Percentiles rank a stretch among this genome's conserved stretches.
These are phyloP conservation scores for Mycosphaerelloides madeirae DNA, from an alignment of 2,329 filamentous ascomycete species.

Conservation along the genomic window DNA sequence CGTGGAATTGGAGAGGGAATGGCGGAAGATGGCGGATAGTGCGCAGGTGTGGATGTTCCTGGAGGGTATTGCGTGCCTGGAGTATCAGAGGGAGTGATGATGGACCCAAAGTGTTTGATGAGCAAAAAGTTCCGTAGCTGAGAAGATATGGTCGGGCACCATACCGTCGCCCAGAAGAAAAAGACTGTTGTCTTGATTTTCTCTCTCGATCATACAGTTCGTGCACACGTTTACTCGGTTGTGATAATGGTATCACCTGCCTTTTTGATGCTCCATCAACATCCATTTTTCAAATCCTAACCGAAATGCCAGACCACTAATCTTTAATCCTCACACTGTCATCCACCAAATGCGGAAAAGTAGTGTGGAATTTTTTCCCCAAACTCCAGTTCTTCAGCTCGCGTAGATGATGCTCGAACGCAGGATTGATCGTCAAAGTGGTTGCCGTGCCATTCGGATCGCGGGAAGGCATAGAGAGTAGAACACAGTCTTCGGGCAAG, in stretches of 20 bases:
- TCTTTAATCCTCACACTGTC: conserved; percentile 26
- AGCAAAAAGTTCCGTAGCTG: no score
- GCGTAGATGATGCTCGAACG: conserved; percentile 75
- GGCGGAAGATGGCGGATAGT: conserved; percentile 32
- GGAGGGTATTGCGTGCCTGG: conserved; percentile 36
- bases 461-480: no score
- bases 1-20: conserved; percentile 26
- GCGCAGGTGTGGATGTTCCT: conserved; percentile 38
- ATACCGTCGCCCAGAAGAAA: no score
- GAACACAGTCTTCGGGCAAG: conserved; percentile 66
- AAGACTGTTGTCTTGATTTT: no score
- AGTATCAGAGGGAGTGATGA: conserved; percentile 27
- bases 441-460: conserved; percentile 28
- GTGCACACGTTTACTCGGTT: no score
- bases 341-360: conserved; percentile 30
- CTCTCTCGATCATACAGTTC: no score
- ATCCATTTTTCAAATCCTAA: no score
- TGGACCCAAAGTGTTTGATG: background rate
- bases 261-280: no score
- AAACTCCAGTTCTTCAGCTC: conserved; percentile 77
- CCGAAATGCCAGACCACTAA: conserved; percentile 6
- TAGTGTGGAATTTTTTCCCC: conserved; percentile 47
- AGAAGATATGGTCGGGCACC: no score
- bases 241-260: no score
- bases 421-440: conserved; percentile 75